These are phyloP conservation scores for Penicillium psychrosexuale DNA, from an alignment of 2,329 filamentous ascomycete species.

Conservation along the genomic window DNA sequence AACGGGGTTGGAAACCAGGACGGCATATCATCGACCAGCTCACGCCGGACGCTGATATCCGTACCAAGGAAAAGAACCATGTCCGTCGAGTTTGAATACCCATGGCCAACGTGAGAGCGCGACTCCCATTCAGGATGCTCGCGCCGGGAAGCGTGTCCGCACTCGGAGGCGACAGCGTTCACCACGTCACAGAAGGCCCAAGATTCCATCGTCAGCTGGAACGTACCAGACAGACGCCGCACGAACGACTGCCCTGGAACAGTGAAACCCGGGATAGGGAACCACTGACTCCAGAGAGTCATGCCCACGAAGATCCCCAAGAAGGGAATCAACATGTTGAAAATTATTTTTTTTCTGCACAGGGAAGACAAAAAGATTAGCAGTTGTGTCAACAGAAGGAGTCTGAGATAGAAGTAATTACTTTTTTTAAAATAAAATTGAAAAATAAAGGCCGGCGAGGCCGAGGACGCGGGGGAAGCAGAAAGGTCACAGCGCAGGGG, in stretches of 20 bases:
- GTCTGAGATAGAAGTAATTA: background rate
- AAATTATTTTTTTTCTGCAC: background rate
- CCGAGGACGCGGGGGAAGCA: background rate
- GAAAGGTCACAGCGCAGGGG: background rate
- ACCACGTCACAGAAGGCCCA: constrained; percentile 18
- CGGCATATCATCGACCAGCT: background rate
- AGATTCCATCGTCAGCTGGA: constrained; percentile 13
- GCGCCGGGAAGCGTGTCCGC: background rate
- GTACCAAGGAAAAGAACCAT: background rate
- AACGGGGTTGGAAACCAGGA: background rate
- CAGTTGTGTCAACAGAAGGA: background rate
- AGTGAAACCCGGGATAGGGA: constrained; percentile 21
- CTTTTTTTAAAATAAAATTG: constrained; percentile 1
- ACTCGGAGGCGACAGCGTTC: background rate
- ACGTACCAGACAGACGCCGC: constrained; percentile 14
- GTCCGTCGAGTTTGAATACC: constrained; percentile 1
- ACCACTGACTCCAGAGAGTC: constrained; percentile 25
- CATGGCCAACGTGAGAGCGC: background rate
- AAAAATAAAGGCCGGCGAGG: background rate
- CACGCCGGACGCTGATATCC: background rate
- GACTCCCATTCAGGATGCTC: background rate
- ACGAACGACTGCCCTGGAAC: constrained; percentile 19
- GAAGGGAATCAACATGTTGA: constrained; percentile 23
- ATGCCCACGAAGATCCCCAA: constrained; percentile 20
- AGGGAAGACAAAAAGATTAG: background rate